Conservation (phyloP, 495 filamentous ascomycete species). For the Hypoxylon crocopeplum region DNA sequence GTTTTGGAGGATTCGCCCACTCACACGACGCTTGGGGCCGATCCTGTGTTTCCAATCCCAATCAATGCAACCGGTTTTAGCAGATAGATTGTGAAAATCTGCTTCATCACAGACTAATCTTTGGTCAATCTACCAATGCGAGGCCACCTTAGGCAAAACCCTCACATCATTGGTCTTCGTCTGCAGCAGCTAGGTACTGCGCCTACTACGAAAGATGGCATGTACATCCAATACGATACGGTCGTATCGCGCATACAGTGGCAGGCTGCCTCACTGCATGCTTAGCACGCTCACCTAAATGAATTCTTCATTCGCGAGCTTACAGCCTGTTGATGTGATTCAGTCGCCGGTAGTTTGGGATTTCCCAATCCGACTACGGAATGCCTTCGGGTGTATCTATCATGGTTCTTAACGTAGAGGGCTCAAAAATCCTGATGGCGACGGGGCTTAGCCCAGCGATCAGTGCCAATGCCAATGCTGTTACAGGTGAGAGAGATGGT, state of each 20-base stretch:
- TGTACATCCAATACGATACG: constrained; percentile 33
- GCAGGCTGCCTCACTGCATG: constrained; percentile 33
- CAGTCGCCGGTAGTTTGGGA: constrained; percentile 22
- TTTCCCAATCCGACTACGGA: constrained; percentile 12
- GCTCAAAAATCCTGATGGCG: constrained; percentile 6
- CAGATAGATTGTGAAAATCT: constrained; percentile 35
- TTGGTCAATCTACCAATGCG: constrained; percentile 37
- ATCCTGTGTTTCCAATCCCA: constrained; percentile 39
- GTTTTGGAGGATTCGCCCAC: constrained; percentile 33
- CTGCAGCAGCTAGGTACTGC: constrained; percentile 26
- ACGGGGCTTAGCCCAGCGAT: constrained; percentile 3
- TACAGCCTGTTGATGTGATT: constrained; percentile 27
- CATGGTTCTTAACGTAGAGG: constrained; percentile 6
- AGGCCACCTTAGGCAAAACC: constrained; percentile 37
- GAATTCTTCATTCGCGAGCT: constrained; percentile 19
- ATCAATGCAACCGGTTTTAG: constrained; percentile 36
- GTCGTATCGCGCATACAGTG: constrained; percentile 25
- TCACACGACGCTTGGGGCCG: constrained; percentile 17
- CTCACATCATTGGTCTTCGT: constrained; percentile 31
- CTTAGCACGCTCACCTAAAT: constrained; percentile 30
- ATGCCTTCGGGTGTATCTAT: constrained; percentile 6
- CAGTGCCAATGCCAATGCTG: constrained; percentile 4
- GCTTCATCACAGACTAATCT: constrained; percentile 35
- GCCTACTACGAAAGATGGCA: constrained; percentile 3
- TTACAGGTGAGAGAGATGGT: no score